Base-by-base conservation (phyloP, 2,329 filamentous ascomycete species). In the Diaporthe sp. region DNA sequence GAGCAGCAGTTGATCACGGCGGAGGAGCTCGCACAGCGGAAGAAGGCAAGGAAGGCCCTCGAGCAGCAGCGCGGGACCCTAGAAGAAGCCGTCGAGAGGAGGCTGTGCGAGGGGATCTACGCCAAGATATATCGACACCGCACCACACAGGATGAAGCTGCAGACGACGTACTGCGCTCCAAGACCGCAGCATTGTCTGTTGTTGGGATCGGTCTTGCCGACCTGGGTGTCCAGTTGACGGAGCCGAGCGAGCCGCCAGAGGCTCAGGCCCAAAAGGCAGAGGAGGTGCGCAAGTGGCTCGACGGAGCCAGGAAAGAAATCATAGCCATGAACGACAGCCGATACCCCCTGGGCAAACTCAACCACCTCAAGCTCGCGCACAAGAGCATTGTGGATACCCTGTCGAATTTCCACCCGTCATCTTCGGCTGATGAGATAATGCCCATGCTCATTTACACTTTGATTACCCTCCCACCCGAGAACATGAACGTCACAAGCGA, bases 341-440 rank as follows among this genome's bases (percentile, higher is more conserved):
- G 92, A 77, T 97, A 95, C 81, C 97, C 97, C 0, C 86, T 98
- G 2, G 97, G 95, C 25, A 99, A 99, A 84, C 89, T 98, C 55
- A 94, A 95, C 80, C 92, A 95, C 80, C 88, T 99, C 73, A 97
- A 96, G 77, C 92, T 92, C 52, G 94, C 95, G 4, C 97, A 98
- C 83, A 97, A 97, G 85, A 93, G 92, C 77, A 98, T 99, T 77
- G 97, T 99, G 66, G 96, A 98, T 82, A 96, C 95, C 1, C 83
- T 93, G 66, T 88, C 90, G 5, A 88, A 91, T 78, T 92, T 92
- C 75, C 91, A 92, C 76, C 91, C 90, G 25, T 92, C 96, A 0
- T 98, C 97, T 0, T 98, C 97, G 1, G 97, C 97, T 3, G 97
- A 99, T 81, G 97, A 98, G 84, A 97, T 99, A 72, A 92, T 99